These are phyloP conservation scores for Skeletonema menzelii DNA, from an alignment of 108 stramenopile genomes.

Conservation along the genomic window DNA sequence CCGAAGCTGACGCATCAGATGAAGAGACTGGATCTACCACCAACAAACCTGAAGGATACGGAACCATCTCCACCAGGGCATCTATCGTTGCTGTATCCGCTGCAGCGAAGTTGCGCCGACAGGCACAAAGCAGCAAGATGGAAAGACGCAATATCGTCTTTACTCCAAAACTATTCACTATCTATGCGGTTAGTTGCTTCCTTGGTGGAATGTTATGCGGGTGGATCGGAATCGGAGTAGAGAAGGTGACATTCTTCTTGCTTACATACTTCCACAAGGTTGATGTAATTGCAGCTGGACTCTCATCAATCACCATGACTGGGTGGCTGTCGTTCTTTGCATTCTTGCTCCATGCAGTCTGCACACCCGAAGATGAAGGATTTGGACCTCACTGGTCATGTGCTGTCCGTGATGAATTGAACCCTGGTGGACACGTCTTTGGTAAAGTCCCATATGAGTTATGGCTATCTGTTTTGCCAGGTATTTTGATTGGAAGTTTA, in stretches of 20 bases:
- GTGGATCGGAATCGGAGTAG: conserved; percentile 18
- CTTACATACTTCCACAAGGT: conserved; percentile 21
- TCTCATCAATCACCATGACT: conserved; percentile 13
- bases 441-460: conserved; percentile 15
- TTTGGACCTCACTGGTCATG: conserved; percentile 4
- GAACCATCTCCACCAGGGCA: background rate
- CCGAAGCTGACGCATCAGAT: background rate
- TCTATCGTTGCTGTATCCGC: too few species aligned
- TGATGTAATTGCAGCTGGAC: conserved; percentile 13
- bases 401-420: background rate
- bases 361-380: conserved; percentile 14
- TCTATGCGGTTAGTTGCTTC: conserved; percentile 6
- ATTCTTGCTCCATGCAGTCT: conserved; percentile 14
- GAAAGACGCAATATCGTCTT: conserved; percentile 6
- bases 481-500: conserved; percentile 14
- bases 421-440: conserved; percentile 10
- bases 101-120: too few species aligned
- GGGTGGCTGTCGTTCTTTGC: conserved; percentile 11
- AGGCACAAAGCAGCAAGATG: background rate
- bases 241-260: conserved; percentile 15
- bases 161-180: conserved; percentile 3
- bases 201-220: conserved; percentile 12
- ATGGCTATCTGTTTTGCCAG: conserved; percentile 8
- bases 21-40: background rate
- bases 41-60: background rate